Evolutionary conservation across 371 early-diverging fungal genomes (phyloP).

Genomic region (Lichtheimia hyalospora): DNA sequence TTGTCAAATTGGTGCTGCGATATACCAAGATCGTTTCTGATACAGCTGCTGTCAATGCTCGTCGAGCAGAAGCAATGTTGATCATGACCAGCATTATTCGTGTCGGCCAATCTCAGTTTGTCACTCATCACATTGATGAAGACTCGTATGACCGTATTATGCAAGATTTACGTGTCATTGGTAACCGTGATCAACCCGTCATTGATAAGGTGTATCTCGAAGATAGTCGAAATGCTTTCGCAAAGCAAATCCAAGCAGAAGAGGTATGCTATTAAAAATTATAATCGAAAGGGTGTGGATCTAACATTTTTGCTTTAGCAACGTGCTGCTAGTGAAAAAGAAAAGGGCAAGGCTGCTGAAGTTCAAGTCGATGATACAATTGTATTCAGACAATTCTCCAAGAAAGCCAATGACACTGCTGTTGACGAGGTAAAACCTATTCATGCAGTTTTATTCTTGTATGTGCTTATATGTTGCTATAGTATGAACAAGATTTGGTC

Average conservation of each 20-base stretch:
- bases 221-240: slow-evolving; percentile 81
- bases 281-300: no score
- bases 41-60: slow-evolving; percentile 63
- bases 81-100: slow-evolving; percentile 95
- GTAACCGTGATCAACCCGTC: slow-evolving; percentile 51
- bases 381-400: slow-evolving; percentile 84
- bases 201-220: slow-evolving; percentile 74
- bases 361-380: slow-evolving; percentile 90
- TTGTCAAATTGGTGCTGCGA: slow-evolving; percentile 88
- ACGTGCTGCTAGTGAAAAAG: slow-evolving; percentile 56
- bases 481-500: slow-evolving; percentile 85
- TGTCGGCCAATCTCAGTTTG: slow-evolving; percentile 88
- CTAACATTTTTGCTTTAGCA: slow-evolving; percentile 14
- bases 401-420: slow-evolving; percentile 64
- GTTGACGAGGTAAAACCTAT: slow-evolving; percentile 61
- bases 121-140: slow-evolving; percentile 87
- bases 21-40: slow-evolving; percentile 56
- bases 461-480: not conserved
- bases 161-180: slow-evolving; percentile 84
- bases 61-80: slow-evolving; percentile 91
- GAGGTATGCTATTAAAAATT: slow-evolving; percentile 41
- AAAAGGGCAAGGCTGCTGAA: slow-evolving; percentile 65
- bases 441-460: not conserved
- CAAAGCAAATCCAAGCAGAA: slow-evolving; percentile 74
- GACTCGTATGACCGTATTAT: slow-evolving; percentile 93